Percentiles rank a stretch among this genome's conserved stretches.
These are phyloP conservation scores for Reticulascus tulasneorum DNA, from an alignment of 2,329 filamentous ascomycete genomes.

Conservation along the genomic window DNA sequence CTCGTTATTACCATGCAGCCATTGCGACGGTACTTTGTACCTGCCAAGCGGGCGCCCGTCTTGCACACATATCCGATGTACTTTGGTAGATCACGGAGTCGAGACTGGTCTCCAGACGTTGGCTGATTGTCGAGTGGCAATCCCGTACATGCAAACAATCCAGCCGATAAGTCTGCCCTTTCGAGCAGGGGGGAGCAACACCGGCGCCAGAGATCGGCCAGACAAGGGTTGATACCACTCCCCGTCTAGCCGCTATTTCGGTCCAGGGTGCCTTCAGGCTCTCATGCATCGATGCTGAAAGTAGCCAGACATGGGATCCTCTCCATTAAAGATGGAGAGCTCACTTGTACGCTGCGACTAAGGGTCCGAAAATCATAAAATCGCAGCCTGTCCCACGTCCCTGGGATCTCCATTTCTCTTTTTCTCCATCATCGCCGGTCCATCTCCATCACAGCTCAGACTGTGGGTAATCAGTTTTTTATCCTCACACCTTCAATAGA, in stretches of 20 bases:
- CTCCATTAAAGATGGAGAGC: slow-evolving; percentile 3
- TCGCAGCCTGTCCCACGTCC: slow-evolving; percentile 10
- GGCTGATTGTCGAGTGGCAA: too few relatives aligned
- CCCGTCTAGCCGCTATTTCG: slow-evolving; percentile 8
- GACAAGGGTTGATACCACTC: neutral
- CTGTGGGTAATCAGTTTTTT: slow-evolving; percentile 8
- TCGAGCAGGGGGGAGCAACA: too few relatives aligned
- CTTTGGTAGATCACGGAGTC: neutral
- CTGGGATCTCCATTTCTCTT: slow-evolving; percentile 8
- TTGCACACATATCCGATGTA: neutral
- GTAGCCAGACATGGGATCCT: slow-evolving; percentile 3
- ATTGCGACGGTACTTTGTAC: slow-evolving; percentile 1
- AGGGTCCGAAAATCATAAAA: slow-evolving; percentile 15
- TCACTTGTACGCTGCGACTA: slow-evolving; percentile 3
- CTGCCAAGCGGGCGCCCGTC: slow-evolving; percentile 5
- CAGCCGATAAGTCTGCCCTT: too few relatives aligned
- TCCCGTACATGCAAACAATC: too few relatives aligned
- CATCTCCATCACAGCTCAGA: slow-evolving; percentile 4
- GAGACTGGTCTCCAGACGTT: neutral
- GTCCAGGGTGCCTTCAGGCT: slow-evolving; percentile 5
- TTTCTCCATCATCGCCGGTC: slow-evolving; percentile 10
- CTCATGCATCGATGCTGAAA: slow-evolving; percentile 6
- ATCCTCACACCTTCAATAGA: neutral
- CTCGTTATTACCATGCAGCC: slow-evolving; percentile 8
- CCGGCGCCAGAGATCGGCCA: neutral